Evolutionary conservation across 345 rosid species (phyloP), one percentile per base, ranked within the genome.

Genomic region (Linum lewisii): DNA sequence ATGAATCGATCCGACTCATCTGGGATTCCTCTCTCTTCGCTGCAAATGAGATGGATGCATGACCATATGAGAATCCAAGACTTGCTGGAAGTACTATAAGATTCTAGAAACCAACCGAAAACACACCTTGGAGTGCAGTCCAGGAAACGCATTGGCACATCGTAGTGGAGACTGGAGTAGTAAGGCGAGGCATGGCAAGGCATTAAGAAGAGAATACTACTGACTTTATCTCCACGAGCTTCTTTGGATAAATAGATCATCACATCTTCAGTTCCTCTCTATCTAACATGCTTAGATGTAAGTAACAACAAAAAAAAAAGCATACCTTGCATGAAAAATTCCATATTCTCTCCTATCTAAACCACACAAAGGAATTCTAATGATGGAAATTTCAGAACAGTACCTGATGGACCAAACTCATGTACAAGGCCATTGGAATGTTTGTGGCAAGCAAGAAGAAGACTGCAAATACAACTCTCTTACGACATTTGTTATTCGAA

Each of bases 231-330:
- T 55, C 69, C 73, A 49, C 51, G 63, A 42, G 94, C 95, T 78
- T 89, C 95, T 69, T 72, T 72, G 0, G 99, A 87, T 63, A 93
- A 73, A 66, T 82, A 85, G 69, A 84, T 82, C 95, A 89, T 86
- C n/a, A 77, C 99, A 79, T 87, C 94, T 78, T 86, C 99, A 8
- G 94, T 78, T 72, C 99, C 99, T 72, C 99, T 86, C 97, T 13
- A 50, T 86, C 97, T 13, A 50, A 21, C 58, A 71, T 6, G 60
- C 29, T 59, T 66, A 22, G 51, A 37, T 54, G 58, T 60, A 23
- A 73, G 69, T 45, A 58, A 44, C 63, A 63, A 26, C 58, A 51
- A 54, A 65, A 71, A 38, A 15, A 6, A 9, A 38, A 5, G 38
- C 0, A 26, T 26, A 6, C 32, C 32, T 38, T 38, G 11, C 45